phyloP scores from a whole-genome alignment of 2,329 filamentous ascomycete genomes.

The Hymenoscyphus linearis region DNA sequence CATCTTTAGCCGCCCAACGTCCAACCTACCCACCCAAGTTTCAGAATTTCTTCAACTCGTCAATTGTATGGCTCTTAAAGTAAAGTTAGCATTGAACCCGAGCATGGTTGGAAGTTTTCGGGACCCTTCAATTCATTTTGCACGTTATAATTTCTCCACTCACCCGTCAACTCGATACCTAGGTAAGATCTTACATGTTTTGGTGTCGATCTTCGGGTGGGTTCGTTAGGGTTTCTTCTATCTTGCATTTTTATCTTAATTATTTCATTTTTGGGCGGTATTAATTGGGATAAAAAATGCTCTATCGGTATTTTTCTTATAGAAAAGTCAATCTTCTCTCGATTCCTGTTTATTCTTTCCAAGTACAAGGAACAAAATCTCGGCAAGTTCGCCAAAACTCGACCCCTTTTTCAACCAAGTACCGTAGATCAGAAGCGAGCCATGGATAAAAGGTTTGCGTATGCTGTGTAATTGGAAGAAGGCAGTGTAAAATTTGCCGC shows the following conservation, averaged over 20 bases:
- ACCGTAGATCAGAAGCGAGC: too few species aligned
- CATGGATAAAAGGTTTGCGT: too few species aligned
- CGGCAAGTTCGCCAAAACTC: too few species aligned
- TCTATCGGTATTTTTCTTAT: too few species aligned
- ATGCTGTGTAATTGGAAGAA: too few species aligned
- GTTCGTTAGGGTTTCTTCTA: not conserved
- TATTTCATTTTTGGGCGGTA: not conserved
- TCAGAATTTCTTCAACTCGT: not conserved
- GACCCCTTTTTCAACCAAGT: too few species aligned
- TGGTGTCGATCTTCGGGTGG: not conserved
- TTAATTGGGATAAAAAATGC: not conserved
- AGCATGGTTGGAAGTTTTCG: not conserved
- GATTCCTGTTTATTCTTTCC: not conserved
- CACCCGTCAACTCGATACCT: not conserved
- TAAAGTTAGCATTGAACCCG: not conserved
- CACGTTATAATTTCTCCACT: not conserved
- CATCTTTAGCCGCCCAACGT: not conserved
- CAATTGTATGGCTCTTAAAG: not conserved
- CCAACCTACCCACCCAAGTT: not conserved
- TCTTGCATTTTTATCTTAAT: not conserved
- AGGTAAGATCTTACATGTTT: not conserved
- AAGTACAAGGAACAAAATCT: too few species aligned
- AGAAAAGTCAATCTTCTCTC: not conserved
- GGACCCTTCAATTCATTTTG: not conserved
- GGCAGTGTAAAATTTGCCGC: not conserved